Base-by-base conservation (phyloP, 1,284 basidiomycete species). In the Marasmius oreades region DNA sequence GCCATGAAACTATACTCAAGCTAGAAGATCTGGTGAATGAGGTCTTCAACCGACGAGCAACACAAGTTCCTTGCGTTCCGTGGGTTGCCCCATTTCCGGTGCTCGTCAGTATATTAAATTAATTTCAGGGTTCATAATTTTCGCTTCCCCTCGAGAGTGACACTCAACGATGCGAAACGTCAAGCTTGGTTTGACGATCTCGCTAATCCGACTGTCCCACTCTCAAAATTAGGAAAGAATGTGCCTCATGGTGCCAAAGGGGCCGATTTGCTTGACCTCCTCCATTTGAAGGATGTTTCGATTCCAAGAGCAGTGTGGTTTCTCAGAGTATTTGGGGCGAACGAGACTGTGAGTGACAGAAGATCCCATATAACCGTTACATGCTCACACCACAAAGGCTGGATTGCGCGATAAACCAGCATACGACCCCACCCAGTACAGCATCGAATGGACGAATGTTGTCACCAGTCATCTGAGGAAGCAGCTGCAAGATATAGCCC, bases 241-340 rank as follows among this genome's bases (percentile, higher is more conserved):
- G 90, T 99, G 0, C 96, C 96, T 0, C 94, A 98, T 67, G 93
- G 93, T 0, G 92, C 91, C 37, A 94, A 94, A 68, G 95, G 94
- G 2, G 86, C 93, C 62, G 93, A 96, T 64, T 78, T 98, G 23
- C 78, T 99, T 52, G 95, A 98, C 60, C 80, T 95, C 61, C 79
- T 99, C 54, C 90, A 94, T 63, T 77, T 79, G 0, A 84, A 92
- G 39, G 82, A 88, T 48, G 93, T 99, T 31, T 88, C 91, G 1
- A 84, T 95, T 43, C 81, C 88, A 1, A 79, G 97, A 24, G 97
- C 97, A 0, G 81, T 97, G 2, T 99, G 97, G 97, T 95, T 97
- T 69, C 82, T 98, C 28, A 83, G 95, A 12, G 92, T 95, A 0
- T 85, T 96, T 54, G 97, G 96, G n/a, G 92, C 91, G 1, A 95